Evolutionary conservation across 495 filamentous ascomycete species (phyloP), one percentile per base, ranked within the genome.

Genomic region (Trichoderma orchidacearum): DNA sequence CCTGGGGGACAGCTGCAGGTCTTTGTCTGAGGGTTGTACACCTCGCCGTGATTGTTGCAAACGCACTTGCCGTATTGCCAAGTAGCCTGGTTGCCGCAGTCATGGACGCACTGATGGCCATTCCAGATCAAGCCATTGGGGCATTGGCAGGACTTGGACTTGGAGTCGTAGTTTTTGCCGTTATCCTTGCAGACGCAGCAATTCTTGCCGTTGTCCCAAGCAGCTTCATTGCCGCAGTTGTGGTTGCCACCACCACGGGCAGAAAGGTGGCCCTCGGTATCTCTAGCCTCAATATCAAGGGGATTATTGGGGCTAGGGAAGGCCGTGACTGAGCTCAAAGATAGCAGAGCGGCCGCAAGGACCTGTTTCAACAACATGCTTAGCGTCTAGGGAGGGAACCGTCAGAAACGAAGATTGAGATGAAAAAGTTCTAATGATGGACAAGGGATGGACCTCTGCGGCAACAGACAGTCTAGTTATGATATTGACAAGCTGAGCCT

Each of bases 161-260:
- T 55, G 3, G 53, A 36, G 25, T 55, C 31, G 18, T 34, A 55
- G 18, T 23, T 27, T 23, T 34, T 34, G 53, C 53, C 53, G 17
- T 35, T 32, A 3, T 55, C 32, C 15, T 55, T 55, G 53, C 53
- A 55, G 23, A 55, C 53, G 11, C 53, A 55, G 23, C 23, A 21
- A 15, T 55, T 35, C 30, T 34, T 31, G 5, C 32, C 23, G 6
- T 35, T n/a, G 53, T 55, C n/a, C 30, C 32, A 55, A 31, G n/a
- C 23, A 18, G 53, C 53, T 21, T 55, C 27, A 15, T n/a, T 23
- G 53, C 53, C 53, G 31, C 53, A 55, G 15, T 55, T 31, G 53
- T 17, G 12, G 13, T 38, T 55, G 12, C 31, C 8, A 2, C 31
- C 8, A 2, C 13, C n/a, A 27, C 41, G 41, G 27, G 41, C 41